Percentiles rank a stretch among this genome's conserved stretches.
Conservation (phyloP, 2,329 filamentous ascomycete species). For the Botrytis fragariae region DNA sequence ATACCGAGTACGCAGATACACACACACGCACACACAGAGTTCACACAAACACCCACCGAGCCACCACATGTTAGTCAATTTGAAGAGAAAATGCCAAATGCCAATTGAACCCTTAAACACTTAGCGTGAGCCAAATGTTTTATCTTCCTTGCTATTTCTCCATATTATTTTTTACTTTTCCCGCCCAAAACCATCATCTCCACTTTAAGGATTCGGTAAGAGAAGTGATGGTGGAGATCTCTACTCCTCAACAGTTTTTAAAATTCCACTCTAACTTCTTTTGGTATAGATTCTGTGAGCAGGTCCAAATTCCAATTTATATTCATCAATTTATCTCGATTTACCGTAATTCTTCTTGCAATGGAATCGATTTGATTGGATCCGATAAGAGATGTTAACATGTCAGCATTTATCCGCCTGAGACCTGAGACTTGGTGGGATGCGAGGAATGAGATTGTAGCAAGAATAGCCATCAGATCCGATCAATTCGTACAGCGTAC, state of each 20-base stretch:
- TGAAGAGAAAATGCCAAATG: background rate
- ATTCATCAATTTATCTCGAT: background rate
- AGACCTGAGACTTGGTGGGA: background rate
- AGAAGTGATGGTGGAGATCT: background rate
- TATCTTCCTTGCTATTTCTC: background rate
- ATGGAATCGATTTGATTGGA: background rate
- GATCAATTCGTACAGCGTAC: background rate
- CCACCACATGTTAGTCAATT: background rate
- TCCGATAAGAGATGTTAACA: background rate
- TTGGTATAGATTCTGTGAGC: background rate
- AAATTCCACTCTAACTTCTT: background rate
- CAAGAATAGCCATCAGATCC: background rate
- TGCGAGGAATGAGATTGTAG: background rate
- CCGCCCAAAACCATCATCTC: background rate
- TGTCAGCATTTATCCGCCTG: background rate
- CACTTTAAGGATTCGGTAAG: background rate
- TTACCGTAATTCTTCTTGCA: background rate
- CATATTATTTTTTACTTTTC: background rate
- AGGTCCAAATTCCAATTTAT: background rate
- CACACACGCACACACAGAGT: background rate
- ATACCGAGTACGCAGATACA: background rate
- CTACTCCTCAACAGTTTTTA: conserved; percentile 10
- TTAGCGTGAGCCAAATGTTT: background rate
- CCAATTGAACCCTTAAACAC: background rate
- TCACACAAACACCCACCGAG: background rate